Conservation (phyloP, 2,329 filamentous ascomycete genomes). For the Cordyceps tenuipes region DNA sequence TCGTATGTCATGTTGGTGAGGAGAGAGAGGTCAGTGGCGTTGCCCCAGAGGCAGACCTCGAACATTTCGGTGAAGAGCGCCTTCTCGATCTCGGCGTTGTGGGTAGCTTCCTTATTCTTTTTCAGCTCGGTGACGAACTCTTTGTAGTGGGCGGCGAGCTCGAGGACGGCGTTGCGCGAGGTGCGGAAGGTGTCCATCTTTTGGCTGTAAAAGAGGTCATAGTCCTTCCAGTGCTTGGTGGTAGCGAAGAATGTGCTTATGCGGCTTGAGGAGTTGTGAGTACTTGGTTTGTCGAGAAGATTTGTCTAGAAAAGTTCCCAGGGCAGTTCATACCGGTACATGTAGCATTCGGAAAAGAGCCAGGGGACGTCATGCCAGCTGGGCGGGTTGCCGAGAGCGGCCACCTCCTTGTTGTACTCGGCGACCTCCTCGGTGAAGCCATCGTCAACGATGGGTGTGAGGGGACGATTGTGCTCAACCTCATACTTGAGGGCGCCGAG, state of each 20-base stretch:
- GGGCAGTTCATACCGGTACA: slow-evolving; percentile 45
- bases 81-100: slow-evolving; percentile 61
- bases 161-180: slow-evolving; percentile 76
- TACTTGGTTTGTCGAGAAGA: slow-evolving; percentile 1
- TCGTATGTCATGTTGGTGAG: slow-evolving; percentile 86
- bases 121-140: slow-evolving; percentile 62
- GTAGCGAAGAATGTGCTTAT: slow-evolving; percentile 70
- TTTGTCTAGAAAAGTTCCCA: background rate
- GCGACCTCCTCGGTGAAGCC: slow-evolving; percentile 70
- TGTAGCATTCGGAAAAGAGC: slow-evolving; percentile 90
- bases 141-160: slow-evolving; percentile 71
- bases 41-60: slow-evolving; percentile 95
- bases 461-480: slow-evolving; percentile 74
- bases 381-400: slow-evolving; percentile 56
- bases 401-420: slow-evolving; percentile 79
- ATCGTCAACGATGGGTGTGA: slow-evolving; percentile 72
- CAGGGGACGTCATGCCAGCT: slow-evolving; percentile 81
- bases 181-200: slow-evolving; percentile 91
- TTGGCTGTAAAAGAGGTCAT: slow-evolving; percentile 83
- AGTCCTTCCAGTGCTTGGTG: slow-evolving; percentile 76
- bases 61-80: slow-evolving; percentile 86
- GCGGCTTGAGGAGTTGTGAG: slow-evolving; percentile 41
- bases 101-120: slow-evolving; percentile 39
- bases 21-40: slow-evolving; percentile 88
- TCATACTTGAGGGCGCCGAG: slow-evolving; percentile 87